A percentile compares a stretch with the other conserved stretches of the same genome.
These are phyloP conservation scores for Mycena metata DNA, from an alignment of 768 basidiomycete species.

Conservation along the genomic window DNA sequence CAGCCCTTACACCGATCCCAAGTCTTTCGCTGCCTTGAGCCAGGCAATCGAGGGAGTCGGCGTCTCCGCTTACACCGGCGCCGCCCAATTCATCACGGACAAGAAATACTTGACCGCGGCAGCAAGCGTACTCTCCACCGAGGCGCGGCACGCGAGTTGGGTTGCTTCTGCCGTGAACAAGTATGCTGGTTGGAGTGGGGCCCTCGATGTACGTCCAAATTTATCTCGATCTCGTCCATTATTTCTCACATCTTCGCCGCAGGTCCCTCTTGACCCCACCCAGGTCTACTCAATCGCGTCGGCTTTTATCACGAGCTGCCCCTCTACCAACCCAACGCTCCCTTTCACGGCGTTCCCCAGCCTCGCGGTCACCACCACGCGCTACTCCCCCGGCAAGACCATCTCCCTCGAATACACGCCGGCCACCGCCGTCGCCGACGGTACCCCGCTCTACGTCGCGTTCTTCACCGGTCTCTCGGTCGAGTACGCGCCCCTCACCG, in stretches of 20 bases:
- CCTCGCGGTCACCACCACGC: slow-evolving; percentile 50
- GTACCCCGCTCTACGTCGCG: slow-evolving; percentile 47
- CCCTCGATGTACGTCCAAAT: slow-evolving; percentile 58
- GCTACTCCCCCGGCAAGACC: slow-evolving; percentile 43
- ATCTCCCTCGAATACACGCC: slow-evolving; percentile 23
- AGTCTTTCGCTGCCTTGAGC: slow-evolving; percentile 63
- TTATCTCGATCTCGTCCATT: slow-evolving; percentile 34
- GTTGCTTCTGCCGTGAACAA: slow-evolving; percentile 60
- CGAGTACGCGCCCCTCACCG: slow-evolving; percentile 46
- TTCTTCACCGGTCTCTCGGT: slow-evolving; percentile 62
- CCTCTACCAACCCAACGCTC: slow-evolving; percentile 64
- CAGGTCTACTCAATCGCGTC: slow-evolving; percentile 55
- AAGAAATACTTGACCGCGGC: slow-evolving; percentile 65
- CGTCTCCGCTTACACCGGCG: slow-evolving; percentile 68
- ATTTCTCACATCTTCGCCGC: slow-evolving; percentile 15
- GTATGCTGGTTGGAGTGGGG: slow-evolving; percentile 61
- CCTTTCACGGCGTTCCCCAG: slow-evolving; percentile 67
- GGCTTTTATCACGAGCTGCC: slow-evolving; percentile 68
- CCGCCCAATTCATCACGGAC: slow-evolving; percentile 61
- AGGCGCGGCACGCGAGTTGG: slow-evolving; percentile 73
- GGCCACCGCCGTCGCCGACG: slow-evolving; percentile 44
- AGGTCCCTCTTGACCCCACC: slow-evolving; percentile 50
- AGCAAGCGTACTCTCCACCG: slow-evolving; percentile 68
- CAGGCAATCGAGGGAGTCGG: slow-evolving; percentile 68
- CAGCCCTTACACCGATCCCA: slow-evolving; percentile 64